A percentile compares a stretch with the other conserved stretches of the same genome.
phyloP scores from a whole-genome alignment of 371 early-diverging fungal genomes.

The Mortierella sp. region DNA sequence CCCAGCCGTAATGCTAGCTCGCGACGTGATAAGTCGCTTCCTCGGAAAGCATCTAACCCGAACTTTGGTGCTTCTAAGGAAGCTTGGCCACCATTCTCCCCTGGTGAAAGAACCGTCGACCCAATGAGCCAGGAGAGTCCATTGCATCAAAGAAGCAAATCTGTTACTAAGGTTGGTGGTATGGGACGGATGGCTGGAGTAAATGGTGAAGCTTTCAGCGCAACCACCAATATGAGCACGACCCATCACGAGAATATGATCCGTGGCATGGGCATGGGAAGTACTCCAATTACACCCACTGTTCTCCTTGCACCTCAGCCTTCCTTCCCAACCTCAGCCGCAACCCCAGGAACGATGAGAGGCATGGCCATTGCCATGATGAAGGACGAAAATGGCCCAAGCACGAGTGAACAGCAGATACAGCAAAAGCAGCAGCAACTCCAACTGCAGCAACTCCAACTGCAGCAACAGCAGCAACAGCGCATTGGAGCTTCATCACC shows the following conservation, averaged over 20 bases:
- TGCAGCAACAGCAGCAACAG: constrained; percentile 40
- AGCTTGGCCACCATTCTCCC: constrained; percentile 35
- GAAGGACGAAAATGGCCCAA: constrained; percentile 34
- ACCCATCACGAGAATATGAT: constrained; percentile 49
- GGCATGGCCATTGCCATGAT: constrained; percentile 48
- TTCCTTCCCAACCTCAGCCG: constrained; percentile 14
- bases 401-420: constrained; percentile 39
- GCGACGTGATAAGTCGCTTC: constrained; percentile 47
- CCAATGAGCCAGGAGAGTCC: background rate
- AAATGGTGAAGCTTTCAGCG: background rate
- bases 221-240: constrained; percentile 36
- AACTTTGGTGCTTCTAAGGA: constrained; percentile 22
- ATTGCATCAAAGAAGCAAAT: constrained; percentile 26
- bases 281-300: constrained; percentile 31
- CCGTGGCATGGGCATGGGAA: constrained; percentile 54
- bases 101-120: constrained; percentile 4
- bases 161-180: constrained; percentile 6
- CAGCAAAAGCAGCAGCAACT: constrained; percentile 31
- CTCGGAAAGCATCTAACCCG: constrained; percentile 46
- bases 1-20: constrained; percentile 40
- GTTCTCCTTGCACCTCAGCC: constrained; percentile 53
- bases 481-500: constrained; percentile 13
- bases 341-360: constrained; percentile 23
- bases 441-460: constrained; percentile 45
- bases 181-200: too few relatives aligned